Evolutionary conservation across 2,329 filamentous ascomycete species (phyloP).

Genomic region (Fusarium piperis): DNA sequence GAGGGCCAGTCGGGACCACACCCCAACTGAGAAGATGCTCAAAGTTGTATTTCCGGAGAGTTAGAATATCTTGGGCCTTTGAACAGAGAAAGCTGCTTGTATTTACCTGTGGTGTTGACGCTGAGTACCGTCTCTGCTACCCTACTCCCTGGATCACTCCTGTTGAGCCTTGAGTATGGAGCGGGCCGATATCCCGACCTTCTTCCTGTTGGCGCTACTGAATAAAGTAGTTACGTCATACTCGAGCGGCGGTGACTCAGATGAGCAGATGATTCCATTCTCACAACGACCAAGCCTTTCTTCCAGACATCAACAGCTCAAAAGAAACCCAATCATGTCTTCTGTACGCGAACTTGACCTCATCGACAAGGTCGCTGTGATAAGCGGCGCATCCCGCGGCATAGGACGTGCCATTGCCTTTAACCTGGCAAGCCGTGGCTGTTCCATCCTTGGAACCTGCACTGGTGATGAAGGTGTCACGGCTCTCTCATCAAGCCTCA

Average conservation of each 20-base stretch:
- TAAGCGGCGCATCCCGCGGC: constrained; percentile 35
- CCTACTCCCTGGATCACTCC: neutral
- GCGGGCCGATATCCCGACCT: neutral
- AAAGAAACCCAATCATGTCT: neutral
- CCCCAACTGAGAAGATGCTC: constrained; percentile 16
- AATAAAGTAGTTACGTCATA: neutral
- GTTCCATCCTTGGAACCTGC: constrained; percentile 47
- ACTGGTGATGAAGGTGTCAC: constrained; percentile 29
- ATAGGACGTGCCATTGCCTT: constrained; percentile 43
- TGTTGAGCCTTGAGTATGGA: neutral
- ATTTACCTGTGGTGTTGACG: neutral
- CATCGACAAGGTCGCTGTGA: constrained; percentile 25
- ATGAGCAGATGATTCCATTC: neutral
- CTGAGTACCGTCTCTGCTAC: neutral
- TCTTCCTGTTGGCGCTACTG: neutral
- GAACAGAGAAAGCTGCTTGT: neutral
- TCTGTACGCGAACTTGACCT: constrained; percentile 23
- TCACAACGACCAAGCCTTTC: neutral
- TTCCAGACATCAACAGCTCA: neutral
- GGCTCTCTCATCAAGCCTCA: constrained; percentile 30
- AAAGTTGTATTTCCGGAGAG: constrained; percentile 5
- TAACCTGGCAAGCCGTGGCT: constrained; percentile 43
- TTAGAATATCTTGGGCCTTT: neutral
- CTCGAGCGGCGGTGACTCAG: neutral
- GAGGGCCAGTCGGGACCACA: constrained; percentile 12